phyloP scores from a whole-genome alignment of 2,329 filamentous ascomycete genomes.

The Clarireedia monteithiana region DNA sequence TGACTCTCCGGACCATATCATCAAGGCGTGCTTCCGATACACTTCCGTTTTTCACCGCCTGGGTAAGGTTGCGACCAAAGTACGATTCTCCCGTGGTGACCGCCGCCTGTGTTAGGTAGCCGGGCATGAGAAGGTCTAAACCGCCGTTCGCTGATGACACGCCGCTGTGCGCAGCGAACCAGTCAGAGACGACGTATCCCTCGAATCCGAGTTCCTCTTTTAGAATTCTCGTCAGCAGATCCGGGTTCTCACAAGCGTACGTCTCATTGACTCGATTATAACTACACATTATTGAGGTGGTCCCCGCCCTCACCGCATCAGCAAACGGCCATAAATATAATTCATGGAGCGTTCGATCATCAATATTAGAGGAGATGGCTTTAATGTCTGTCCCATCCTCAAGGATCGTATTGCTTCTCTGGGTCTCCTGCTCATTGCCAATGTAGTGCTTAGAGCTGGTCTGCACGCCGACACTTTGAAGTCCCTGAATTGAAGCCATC shows the following conservation, averaged over 20 bases:
- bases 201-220: slow-evolving; percentile 84
- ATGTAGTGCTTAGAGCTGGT: slow-evolving; percentile 57
- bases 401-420: slow-evolving; percentile 31
- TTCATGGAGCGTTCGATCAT: slow-evolving; percentile 50
- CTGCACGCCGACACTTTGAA: slow-evolving; percentile 61
- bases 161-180: slow-evolving; percentile 74
- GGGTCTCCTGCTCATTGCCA: slow-evolving; percentile 39
- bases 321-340: slow-evolving; percentile 4
- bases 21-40: slow-evolving; percentile 57
- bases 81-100: slow-evolving; percentile 2
- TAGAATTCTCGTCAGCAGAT: slow-evolving; percentile 69
- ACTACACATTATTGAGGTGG: slow-evolving; percentile 72
- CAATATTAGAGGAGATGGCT: slow-evolving; percentile 38
- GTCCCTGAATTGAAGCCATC: slow-evolving; percentile 40
- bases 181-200: slow-evolving; percentile 77
- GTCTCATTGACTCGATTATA: slow-evolving; percentile 68
- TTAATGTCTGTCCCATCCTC: slow-evolving; percentile 19
- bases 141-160: slow-evolving; percentile 72
- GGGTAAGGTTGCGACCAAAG: slow-evolving; percentile 26
- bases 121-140: slow-evolving; percentile 51
- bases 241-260: slow-evolving; percentile 61
- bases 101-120: not conserved
- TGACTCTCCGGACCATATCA: slow-evolving; percentile 49
- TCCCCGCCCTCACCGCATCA: slow-evolving; percentile 38
- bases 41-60: slow-evolving; percentile 55